phyloP scores from a whole-genome alignment of 1,139 yeast genomes.

The Sugiyamaella japonica region DNA sequence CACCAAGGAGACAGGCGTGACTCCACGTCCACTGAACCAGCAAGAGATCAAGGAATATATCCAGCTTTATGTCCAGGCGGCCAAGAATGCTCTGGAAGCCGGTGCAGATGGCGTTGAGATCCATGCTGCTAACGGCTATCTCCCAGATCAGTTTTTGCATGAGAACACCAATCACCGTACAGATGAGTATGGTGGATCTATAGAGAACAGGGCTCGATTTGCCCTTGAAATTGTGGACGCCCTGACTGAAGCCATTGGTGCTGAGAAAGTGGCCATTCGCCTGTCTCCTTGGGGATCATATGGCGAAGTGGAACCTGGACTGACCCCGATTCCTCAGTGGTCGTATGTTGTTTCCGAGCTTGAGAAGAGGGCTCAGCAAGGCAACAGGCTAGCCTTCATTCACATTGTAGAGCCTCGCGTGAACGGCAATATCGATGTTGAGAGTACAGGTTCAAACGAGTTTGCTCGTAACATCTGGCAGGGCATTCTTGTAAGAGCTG shows the following conservation, averaged over 20 bases:
- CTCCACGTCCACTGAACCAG: neutral
- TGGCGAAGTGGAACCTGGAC: neutral
- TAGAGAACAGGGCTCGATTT: neutral
- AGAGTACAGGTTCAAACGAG: neutral
- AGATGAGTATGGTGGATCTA: neutral
- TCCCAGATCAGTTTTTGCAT: neutral
- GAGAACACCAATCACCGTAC: neutral
- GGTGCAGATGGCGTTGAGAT: neutral
- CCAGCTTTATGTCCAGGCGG: neutral
- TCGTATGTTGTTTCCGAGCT: neutral
- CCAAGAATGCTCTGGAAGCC: neutral
- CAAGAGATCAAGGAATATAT: neutral
- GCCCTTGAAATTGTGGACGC: neutral
- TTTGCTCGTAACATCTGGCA: neutral
- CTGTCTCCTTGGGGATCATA: neutral
- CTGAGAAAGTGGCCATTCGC: neutral
- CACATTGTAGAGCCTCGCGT: neutral
- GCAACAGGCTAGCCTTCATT: neutral
- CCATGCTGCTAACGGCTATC: neutral
- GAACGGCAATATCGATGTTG: neutral
- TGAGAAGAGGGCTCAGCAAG: neutral
- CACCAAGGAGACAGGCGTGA: neutral
- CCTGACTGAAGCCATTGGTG: neutral
- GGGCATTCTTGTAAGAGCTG: conserved; percentile 32
- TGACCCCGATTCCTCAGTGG: neutral